Base-by-base conservation (phyloP, 139 green algal genomes). In the Monoraphidium neglectum region DNA sequence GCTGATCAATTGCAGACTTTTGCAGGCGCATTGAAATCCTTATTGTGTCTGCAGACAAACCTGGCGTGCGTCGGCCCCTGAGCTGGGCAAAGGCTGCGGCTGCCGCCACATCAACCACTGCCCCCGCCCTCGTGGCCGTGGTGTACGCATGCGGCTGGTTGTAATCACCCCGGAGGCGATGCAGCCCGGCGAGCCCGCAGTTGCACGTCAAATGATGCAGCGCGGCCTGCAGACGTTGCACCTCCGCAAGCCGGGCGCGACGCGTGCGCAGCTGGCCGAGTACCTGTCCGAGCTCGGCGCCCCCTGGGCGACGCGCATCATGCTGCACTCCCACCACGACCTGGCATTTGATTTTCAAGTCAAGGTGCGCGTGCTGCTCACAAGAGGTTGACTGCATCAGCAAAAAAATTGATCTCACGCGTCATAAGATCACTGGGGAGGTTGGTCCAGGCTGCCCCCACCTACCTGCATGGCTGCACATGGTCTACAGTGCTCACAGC, bases 251-350 rank as follows among this genome's bases (percentile, higher is more conserved):
- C 82, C 82, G 0, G 67, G 30, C 6, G 54, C 40, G 38, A 57
- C 28, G 26, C 2, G 16, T 2, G 43, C 73, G 35, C n/a, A 75
- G 13, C 18, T 82, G 0, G 57, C 35, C 2, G 13, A 33, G 1
- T 88, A 87, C 62, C 24, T 88, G 21, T 8, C 78, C 6, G 47
- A 68, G 18, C 33, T 88, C 4, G 68, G 76, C 6, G 24, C 67
- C 10, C 43, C 32, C 8, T 64, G 56, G 8, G 26, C 38, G 23
- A 12, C 37, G 0, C 63, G 67, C 12, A 33, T 74, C 2, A 61
- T 88, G 40, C 18, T 89, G 38, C 84, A 89, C 62, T 23, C 60
- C 18, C 71, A 77, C 32, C 77, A 86, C 49, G 43, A 73, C 1
- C 32, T 88, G 4, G 68, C 77, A 53, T 26, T 15, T 2, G 64